phyloP scores from a whole-genome alignment of 805 yeast species.

The Myxozyma vanderwaltii region DNA sequence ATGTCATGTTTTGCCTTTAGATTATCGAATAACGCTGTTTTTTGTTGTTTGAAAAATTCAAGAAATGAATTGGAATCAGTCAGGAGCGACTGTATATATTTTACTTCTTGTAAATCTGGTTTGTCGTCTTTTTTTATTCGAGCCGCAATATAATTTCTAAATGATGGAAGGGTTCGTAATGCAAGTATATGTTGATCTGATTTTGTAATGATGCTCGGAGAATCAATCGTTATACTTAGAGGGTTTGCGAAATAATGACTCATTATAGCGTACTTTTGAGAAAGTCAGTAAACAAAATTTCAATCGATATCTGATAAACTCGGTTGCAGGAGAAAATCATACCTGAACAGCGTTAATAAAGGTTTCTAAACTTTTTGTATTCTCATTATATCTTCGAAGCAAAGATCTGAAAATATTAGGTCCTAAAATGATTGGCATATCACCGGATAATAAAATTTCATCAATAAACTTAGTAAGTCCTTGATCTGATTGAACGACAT shows the following conservation, averaged over 20 bases:
- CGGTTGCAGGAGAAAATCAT: conserved; percentile 24
- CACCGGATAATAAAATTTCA: conserved; percentile 14
- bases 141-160: conserved; percentile 24
- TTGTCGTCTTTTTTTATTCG: neutral
- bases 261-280: conserved; percentile 40
- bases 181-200: conserved; percentile 36
- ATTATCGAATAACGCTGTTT: neutral
- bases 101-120: neutral
- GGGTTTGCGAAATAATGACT: conserved; percentile 46
- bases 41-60: neutral
- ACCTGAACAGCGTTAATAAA: conserved; percentile 30
- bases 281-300: neutral
- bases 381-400: conserved; percentile 10
- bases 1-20: neutral
- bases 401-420: conserved; percentile 13
- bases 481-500: conserved; percentile 34
- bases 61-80: neutral
- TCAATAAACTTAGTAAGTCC: conserved; percentile 23
- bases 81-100: neutral
- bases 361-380: conserved; percentile 23
- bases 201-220: neutral
- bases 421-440: conserved; percentile 18
- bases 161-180: conserved; percentile 45
- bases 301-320: neutral
- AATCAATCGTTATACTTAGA: conserved; percentile 36